Percentiles rank a stretch among this genome's conserved stretches.
Evolutionary conservation across 805 yeast species (phyloP).

Genomic region (Myxozyma melibiosi): DNA sequence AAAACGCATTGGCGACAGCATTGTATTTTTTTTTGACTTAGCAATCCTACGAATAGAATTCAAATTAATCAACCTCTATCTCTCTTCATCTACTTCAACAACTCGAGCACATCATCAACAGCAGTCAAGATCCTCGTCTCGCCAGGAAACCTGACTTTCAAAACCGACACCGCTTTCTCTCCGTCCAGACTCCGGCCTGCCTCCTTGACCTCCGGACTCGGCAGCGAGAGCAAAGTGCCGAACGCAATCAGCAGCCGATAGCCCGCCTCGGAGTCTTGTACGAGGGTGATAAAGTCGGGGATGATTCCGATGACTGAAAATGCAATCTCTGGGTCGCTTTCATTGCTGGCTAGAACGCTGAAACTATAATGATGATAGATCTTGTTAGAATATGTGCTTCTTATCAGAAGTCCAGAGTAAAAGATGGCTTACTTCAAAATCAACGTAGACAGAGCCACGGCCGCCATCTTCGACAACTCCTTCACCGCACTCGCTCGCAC

Average conservation of each 20-base stretch:
- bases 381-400: slow-evolving; percentile 19
- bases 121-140: slow-evolving; percentile 17
- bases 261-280: slow-evolving; percentile 61
- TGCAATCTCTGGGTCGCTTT: slow-evolving; percentile 39
- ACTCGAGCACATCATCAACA: slow-evolving; percentile 18
- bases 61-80: neutral
- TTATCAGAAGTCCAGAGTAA: slow-evolving; percentile 5
- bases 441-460: slow-evolving; percentile 32
- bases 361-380: slow-evolving; percentile 42
- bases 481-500: slow-evolving; percentile 10
- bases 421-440: slow-evolving; percentile 39
- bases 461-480: slow-evolving; percentile 12
- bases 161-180: slow-evolving; percentile 4
- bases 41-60: neutral
- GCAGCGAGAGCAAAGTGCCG: slow-evolving; percentile 55
- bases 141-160: slow-evolving; percentile 8
- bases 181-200: slow-evolving; percentile 29
- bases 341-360: slow-evolving; percentile 48
- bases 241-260: slow-evolving; percentile 64
- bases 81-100: slow-evolving; percentile 4
- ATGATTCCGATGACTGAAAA: slow-evolving; percentile 39
- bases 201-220: slow-evolving; percentile 11
- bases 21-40: neutral
- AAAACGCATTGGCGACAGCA: neutral
- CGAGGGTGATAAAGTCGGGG: slow-evolving; percentile 40